A percentile compares a stretch with the other conserved stretches of the same genome.
These are phyloP conservation scores for Quercus mongolica DNA, from an alignment of 306 rosid species.

Conservation along the genomic window DNA sequence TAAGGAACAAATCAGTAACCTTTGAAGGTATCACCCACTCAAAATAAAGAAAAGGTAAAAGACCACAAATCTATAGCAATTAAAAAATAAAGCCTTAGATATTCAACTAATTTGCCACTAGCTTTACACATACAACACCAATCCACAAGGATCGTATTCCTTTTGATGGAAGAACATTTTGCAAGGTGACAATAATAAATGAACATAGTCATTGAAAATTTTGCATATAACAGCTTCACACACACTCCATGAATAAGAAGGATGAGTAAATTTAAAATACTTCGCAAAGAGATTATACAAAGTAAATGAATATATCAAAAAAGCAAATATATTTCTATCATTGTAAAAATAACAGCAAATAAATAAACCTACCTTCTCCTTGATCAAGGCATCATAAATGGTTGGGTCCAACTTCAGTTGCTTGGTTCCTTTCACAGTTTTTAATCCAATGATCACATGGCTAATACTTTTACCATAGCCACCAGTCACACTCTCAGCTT, in stretches of 20 bases:
- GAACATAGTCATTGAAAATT: neutral
- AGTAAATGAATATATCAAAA: neutral
- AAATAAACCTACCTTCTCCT: slow-evolving; percentile 65
- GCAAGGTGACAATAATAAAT: neutral
- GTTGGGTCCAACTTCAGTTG: slow-evolving; percentile 97
- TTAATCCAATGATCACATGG: slow-evolving; percentile 92
- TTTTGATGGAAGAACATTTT: neutral
- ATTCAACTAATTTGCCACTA: no score
- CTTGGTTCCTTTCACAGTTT: slow-evolving; percentile 96
- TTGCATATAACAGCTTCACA: neutral
- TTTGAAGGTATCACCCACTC: no score
- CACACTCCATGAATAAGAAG: neutral
- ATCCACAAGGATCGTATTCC: no score
- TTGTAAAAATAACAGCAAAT: no score
- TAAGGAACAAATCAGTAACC: no score
- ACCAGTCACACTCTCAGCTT: slow-evolving; percentile 83
- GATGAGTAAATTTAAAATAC: neutral
- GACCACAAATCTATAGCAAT: no score
- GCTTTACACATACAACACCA: no score
- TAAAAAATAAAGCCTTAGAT: no score
- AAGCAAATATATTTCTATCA: no score
- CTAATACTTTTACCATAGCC: slow-evolving; percentile 98
- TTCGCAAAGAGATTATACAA: neutral
- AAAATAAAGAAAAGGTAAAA: no score
- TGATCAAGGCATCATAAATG: slow-evolving; percentile 89